Conservation (phyloP, 1,284 basidiomycete species). For the Irpex sp. region DNA sequence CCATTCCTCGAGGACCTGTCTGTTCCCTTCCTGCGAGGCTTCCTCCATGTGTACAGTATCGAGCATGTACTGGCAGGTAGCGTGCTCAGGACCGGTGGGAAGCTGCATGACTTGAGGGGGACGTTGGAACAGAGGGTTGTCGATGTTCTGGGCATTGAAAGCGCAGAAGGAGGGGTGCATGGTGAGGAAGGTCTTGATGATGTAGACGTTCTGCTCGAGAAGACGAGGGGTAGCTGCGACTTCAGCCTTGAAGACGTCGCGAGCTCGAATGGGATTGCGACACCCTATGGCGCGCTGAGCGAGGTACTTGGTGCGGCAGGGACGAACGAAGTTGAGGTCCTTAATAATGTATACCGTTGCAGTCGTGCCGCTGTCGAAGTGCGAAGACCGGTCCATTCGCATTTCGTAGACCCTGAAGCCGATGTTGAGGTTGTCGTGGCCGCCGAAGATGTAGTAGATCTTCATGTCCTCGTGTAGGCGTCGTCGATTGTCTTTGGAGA, state of each 20-base stretch:
- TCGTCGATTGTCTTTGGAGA: neutral
- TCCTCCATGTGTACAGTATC: conserved; percentile 30
- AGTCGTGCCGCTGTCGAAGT: conserved; percentile 34
- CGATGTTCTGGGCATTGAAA: conserved; percentile 11
- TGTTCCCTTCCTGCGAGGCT: conserved; percentile 35
- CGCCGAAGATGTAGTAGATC: conserved; percentile 20
- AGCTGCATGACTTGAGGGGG: conserved; percentile 26
- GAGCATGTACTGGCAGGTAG: conserved; percentile 28
- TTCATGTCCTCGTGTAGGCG: conserved; percentile 11
- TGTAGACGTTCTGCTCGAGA: conserved; percentile 6
- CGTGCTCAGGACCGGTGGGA: conserved; percentile 23
- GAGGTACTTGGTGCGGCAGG: conserved; percentile 17
- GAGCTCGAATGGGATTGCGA: conserved; percentile 20
- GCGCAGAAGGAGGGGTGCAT: conserved; percentile 15
- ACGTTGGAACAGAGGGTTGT: conserved; percentile 16
- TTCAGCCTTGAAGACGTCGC: conserved; percentile 20
- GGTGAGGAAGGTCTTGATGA: conserved; percentile 5
- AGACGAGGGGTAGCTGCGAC: conserved; percentile 15
- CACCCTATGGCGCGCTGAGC: conserved; percentile 19
- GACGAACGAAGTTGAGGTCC: conserved; percentile 16
- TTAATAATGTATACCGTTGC: conserved; percentile 31
- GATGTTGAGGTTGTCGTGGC: conserved; percentile 37
- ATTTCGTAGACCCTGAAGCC: conserved; percentile 33
- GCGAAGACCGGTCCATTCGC: conserved; percentile 27
- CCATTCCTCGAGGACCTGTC: conserved; percentile 21